Evolutionary conservation across 768 basidiomycete species (phyloP).

Genomic region (Boletus pseudo-olivaceus): DNA sequence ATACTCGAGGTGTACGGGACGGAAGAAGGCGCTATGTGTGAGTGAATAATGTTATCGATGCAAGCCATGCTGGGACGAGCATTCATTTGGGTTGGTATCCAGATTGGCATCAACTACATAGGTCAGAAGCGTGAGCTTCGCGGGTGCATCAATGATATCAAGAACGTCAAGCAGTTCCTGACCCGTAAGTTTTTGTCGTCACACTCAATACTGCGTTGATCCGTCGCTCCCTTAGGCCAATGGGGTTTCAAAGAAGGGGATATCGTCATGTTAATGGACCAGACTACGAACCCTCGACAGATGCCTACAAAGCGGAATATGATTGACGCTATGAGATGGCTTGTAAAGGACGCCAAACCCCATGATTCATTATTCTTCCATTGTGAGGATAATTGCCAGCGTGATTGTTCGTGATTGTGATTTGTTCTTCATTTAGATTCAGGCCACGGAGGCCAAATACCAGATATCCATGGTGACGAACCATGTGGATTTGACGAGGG

Average conservation of each 20-base stretch:
- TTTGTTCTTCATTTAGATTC: constrained; percentile 53
- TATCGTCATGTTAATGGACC: constrained; percentile 56
- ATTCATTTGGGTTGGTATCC: not conserved
- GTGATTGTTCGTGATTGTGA: not conserved
- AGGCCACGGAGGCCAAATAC: constrained; percentile 92
- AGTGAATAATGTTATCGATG: constrained; percentile 12
- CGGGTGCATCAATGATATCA: constrained; percentile 82
- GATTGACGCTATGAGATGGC: constrained; percentile 58
- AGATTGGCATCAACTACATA: constrained; percentile 80
- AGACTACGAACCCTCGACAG: constrained; percentile 38
- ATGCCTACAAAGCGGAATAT: constrained; percentile 54
- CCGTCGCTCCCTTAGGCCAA: constrained; percentile 25
- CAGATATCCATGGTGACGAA: constrained; percentile 76
- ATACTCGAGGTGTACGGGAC: constrained; percentile 50
- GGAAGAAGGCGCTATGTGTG: constrained; percentile 48
- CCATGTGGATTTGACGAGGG: constrained; percentile 79
- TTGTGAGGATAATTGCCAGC: constrained; percentile 33
- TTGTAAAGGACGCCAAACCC: constrained; percentile 62
- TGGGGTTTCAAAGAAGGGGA: constrained; percentile 51
- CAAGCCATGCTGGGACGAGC: not conserved
- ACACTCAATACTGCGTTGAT: not conserved
- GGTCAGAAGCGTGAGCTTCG: constrained; percentile 60
- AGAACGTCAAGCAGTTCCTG: constrained; percentile 65
- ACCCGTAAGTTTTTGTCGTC: constrained; percentile 39
- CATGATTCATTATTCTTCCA: constrained; percentile 81